Base-by-base conservation (phyloP, 805 yeast species). In the Brettanomyces bruxellensis region DNA sequence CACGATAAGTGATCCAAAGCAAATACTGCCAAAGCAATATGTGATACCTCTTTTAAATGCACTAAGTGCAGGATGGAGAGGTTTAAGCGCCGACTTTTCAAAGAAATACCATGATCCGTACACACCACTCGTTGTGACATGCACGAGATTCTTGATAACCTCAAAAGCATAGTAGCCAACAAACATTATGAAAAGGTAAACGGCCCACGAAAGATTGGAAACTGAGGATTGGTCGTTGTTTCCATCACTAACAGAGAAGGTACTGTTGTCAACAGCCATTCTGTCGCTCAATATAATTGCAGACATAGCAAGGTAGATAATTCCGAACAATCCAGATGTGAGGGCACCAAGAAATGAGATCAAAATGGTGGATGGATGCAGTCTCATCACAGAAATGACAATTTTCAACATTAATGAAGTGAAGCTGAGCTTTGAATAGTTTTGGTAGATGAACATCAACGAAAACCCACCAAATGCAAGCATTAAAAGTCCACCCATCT, bases 81-180 rank as follows among this genome's bases (percentile, higher is more conserved):
- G 95, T 11, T 88, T 77, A 46, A 72, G 71, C 18, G 84, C 75
- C 9, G 59, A 45, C 7, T 51, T 46, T 41, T 58, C 58, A 63
- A 85, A 75, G 64, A 87, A 90, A 64, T 86, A 89, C 96, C 97
- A 90, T 7, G 91, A 77, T 8, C 96, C 96, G 60, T 77, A 90
- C 18, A 88, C 79, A 25, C 95, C 95, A 24, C 91, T 74, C 41
- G 87, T 80, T 1, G 89, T 78, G 23, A 83, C 85, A 58, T 90
- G 95, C 35, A 88, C 81, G 13, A 86, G 72, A 56, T 86, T 88
- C 65, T 81, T 80, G 48, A 86, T 70, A 18, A 89, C 93, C 64
- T 88, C 96, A 28, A 93, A 76, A 49, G 88, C 77, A 61, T 79
- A 84, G 60, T 77, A 89, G 18, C 95, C 95, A 4, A 91, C 84